A percentile compares a stretch with the other conserved stretches of the same genome.
phyloP scores from a whole-genome alignment of 768 basidiomycete species.

The Termitomyces sp. region DNA sequence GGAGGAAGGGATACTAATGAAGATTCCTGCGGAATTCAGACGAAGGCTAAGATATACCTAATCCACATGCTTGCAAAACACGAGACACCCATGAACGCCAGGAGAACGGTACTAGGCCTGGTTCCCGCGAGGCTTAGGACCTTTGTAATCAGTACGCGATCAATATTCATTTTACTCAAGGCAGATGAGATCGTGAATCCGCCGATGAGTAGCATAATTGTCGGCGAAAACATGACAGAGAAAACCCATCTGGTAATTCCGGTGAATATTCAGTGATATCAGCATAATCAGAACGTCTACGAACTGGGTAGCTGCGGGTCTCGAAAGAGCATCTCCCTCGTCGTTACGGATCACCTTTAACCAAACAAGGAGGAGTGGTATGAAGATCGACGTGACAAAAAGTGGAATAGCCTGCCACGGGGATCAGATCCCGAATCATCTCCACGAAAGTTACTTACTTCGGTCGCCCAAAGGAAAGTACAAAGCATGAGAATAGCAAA shows the following conservation, averaged over 20 bases:
- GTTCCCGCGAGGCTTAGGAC: constrained; percentile 90
- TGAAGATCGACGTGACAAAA: constrained; percentile 91
- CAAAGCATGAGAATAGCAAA: constrained; percentile 87
- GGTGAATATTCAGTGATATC: background rate
- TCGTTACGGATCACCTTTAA: constrained; percentile 68
- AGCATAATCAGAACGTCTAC: constrained; percentile 16
- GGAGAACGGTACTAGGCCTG: constrained; percentile 76
- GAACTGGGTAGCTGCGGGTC: constrained; percentile 78
- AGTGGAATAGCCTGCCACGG: constrained; percentile 82
- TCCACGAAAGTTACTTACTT: constrained; percentile 46
- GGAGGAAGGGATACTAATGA: constrained; percentile 10
- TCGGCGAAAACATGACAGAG: constrained; percentile 94
- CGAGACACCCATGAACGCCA: constrained; percentile 93
- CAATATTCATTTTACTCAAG: constrained; percentile 91
- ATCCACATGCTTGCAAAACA: constrained; percentile 99
- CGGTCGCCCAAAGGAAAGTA: constrained; percentile 94
- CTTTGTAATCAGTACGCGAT: constrained; percentile 85
- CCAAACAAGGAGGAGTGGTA: constrained; percentile 86
- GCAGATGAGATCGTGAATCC: constrained; percentile 98
- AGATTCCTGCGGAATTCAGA: background rate
- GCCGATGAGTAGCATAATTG: constrained; percentile 96
- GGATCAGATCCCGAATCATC: background rate
- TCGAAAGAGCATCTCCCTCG: constrained; percentile 47
- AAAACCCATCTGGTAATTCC: constrained; percentile 67
- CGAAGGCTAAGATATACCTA: constrained; percentile 40